These are phyloP conservation scores for Albugo candida DNA, from an alignment of 352 stramenopile species.

Conservation along the genomic window DNA sequence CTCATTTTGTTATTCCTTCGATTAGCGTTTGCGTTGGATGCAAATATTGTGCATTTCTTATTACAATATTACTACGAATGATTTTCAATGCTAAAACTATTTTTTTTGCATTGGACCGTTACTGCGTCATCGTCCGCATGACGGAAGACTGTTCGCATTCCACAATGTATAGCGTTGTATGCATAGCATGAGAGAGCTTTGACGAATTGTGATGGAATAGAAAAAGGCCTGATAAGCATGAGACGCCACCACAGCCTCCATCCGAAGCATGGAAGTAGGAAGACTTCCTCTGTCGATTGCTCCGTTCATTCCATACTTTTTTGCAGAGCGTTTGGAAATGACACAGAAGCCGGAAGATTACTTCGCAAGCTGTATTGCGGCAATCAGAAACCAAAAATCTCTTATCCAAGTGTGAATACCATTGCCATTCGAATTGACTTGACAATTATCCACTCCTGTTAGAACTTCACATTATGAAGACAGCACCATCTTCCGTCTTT, in stretches of 20 bases:
- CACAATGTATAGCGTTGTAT: no score
- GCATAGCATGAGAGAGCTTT: no score
- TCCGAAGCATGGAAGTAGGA: no score
- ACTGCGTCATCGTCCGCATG: no score
- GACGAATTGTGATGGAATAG: no score
- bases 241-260: no score
- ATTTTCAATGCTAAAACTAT: no score
- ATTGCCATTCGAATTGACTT: background rate
- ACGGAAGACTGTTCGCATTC: no score
- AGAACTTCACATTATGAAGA: constrained; percentile 31
- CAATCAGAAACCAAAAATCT: constrained; percentile 37
- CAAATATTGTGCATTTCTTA: constrained; percentile 60
- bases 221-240: no score
- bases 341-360: constrained; percentile 49
- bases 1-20: constrained; percentile 67
- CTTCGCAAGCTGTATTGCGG: constrained; percentile 60
- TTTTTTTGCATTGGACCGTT: no score
- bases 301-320: background rate
- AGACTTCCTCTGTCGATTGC: no score
- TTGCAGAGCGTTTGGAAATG: constrained; percentile 38
- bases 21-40: constrained; percentile 32
- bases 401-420: constrained; percentile 39
- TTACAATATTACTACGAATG: constrained; percentile 59
- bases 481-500: constrained; percentile 20
- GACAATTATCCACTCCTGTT: background rate